Evolutionary conservation across 352 stramenopile species (phyloP).

Genomic region (Phytophthora megakarya): DNA sequence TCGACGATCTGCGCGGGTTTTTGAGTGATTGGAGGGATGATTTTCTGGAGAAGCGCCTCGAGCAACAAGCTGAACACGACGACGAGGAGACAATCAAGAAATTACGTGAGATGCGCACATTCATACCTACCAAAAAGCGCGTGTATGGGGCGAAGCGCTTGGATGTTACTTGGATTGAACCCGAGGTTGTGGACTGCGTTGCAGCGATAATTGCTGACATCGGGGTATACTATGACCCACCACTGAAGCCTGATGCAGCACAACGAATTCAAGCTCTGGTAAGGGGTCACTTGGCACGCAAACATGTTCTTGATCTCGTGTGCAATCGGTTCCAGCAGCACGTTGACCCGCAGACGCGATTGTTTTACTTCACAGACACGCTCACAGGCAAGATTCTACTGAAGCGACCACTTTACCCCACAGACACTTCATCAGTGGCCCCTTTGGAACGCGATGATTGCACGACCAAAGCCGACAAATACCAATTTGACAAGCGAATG

Average conservation of each 20-base stretch:
- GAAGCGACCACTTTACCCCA: constrained; percentile 46
- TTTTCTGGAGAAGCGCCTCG: constrained; percentile 34
- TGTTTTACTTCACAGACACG: constrained; percentile 71
- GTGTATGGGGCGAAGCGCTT: constrained; percentile 49
- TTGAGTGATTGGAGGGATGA: constrained; percentile 68
- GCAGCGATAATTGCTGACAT: constrained; percentile 50
- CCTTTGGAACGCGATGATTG: constrained; percentile 59
- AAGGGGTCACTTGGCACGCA: constrained; percentile 45
- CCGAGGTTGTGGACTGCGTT: constrained; percentile 60
- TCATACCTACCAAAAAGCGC: constrained; percentile 49
- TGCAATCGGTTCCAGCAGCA: constrained; percentile 43
- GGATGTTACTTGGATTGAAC: constrained; percentile 72
- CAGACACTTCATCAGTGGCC: constrained; percentile 31
- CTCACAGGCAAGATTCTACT: constrained; percentile 43
- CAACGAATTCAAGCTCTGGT: constrained; percentile 65
- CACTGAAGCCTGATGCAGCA: constrained; percentile 50
- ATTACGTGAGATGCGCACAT: constrained; percentile 20
- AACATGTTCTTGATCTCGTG: constrained; percentile 40
- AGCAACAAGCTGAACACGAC: constrained; percentile 35
- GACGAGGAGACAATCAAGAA: constrained; percentile 20
- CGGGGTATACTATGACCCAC: constrained; percentile 26
- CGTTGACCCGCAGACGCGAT: constrained; percentile 46
- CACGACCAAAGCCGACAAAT: constrained; percentile 43
- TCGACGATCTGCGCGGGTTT: constrained; percentile 48
- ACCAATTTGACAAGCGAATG: constrained; percentile 50